Percentiles rank a stretch among this genome's conserved stretches.
Conservation (phyloP, 805 yeast genomes). For the Pichia phayaonensis region DNA sequence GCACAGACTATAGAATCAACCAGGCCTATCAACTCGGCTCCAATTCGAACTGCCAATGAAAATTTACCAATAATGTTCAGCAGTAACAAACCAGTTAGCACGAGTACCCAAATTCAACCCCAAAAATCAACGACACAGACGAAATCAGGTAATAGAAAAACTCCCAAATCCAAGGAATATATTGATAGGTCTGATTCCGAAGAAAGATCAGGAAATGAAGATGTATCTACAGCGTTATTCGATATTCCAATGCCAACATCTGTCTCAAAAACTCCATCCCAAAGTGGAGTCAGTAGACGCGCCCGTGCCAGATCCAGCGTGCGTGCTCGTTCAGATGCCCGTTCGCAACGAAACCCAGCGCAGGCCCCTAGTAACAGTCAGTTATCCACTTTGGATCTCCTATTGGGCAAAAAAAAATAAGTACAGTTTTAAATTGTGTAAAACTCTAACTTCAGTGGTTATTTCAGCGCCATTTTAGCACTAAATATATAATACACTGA, state of each 20-base stretch:
- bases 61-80: not conserved
- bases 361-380: not conserved
- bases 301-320: not conserved
- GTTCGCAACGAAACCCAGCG: not conserved
- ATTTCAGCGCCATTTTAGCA: no score
- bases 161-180: not conserved
- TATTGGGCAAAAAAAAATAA: not conserved
- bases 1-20: not conserved
- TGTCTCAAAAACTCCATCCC: not conserved
- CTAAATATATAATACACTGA: no score
- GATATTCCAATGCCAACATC: conserved; percentile 1
- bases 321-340: not conserved
- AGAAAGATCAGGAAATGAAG: not conserved
- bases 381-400: not conserved
- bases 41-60: not conserved
- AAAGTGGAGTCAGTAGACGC: not conserved
- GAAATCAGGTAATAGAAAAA: not conserved
- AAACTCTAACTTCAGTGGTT: no score
- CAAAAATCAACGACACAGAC: not conserved
- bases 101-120: not conserved
- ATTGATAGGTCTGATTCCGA: not conserved
- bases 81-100: not conserved
- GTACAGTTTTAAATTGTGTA: not conserved
- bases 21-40: not conserved
- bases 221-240: not conserved